These are phyloP conservation scores for Eucalyptus leucophloia DNA, from an alignment of 345 rosid species.

Conservation along the genomic window DNA sequence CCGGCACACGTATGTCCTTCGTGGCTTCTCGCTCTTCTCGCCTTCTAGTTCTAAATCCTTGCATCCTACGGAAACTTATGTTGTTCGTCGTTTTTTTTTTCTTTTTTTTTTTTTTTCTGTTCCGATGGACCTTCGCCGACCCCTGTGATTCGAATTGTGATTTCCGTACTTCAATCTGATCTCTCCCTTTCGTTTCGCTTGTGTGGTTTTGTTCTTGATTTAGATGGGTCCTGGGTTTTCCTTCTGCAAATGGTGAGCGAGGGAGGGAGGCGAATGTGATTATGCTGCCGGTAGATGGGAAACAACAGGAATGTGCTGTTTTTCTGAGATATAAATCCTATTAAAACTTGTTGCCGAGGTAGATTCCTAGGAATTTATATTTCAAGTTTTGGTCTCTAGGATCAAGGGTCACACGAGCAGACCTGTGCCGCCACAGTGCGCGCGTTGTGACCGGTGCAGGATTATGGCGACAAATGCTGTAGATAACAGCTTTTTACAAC, in stretches of 20 bases:
- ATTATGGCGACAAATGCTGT: not conserved
- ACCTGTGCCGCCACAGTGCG: not conserved
- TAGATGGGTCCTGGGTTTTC: not conserved
- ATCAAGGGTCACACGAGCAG: not conserved
- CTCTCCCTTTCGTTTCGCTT: not conserved
- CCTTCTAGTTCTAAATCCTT: not conserved
- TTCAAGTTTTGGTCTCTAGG: not conserved
- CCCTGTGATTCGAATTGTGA: not conserved
- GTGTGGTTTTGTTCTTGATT: not conserved
- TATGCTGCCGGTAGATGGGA: not conserved
- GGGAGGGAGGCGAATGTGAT: not conserved
- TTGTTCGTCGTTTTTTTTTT: not conserved
- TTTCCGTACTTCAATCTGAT: not conserved
- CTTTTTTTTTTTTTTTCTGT: accelerated
- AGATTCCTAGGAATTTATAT: not conserved
- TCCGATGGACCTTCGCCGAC: not conserved
- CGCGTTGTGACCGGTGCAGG: not conserved
- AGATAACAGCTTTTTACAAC: not conserved
- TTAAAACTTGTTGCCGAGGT: not conserved
- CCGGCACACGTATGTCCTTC: not conserved
- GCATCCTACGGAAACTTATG: not conserved
- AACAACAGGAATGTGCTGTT: not conserved
- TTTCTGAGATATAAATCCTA: not conserved
- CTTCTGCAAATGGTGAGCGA: not conserved
- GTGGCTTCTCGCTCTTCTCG: not conserved